Conservation (phyloP, 2,329 filamentous ascomycete species). For the Penicillium janthinellum region DNA sequence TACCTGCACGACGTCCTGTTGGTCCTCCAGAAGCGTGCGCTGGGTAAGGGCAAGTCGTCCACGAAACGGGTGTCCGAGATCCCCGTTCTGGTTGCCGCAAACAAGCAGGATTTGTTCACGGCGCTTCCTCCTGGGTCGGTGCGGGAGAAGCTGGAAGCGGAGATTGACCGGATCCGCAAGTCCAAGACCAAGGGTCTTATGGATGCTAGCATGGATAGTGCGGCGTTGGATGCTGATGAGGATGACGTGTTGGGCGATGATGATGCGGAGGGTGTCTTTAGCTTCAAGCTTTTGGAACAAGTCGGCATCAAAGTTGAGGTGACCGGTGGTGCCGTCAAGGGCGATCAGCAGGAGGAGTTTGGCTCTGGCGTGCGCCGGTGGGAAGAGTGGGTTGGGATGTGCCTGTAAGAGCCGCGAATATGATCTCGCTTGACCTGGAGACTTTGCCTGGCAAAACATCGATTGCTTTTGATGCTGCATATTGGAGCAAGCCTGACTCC, state of each 20-base stretch:
- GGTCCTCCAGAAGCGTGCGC: slow-evolving; percentile 72
- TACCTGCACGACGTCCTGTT: slow-evolving; percentile 92
- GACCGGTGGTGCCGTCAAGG: slow-evolving; percentile 66
- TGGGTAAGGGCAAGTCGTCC: slow-evolving; percentile 52
- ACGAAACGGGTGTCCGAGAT: slow-evolving; percentile 62
- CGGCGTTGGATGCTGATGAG: slow-evolving; percentile 65
- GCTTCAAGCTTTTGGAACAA: slow-evolving; percentile 79
- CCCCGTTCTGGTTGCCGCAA: slow-evolving; percentile 82
- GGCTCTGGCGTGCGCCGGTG: slow-evolving; percentile 76
- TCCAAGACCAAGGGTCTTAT: slow-evolving; percentile 79
- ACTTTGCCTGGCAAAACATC: slow-evolving; percentile 1
- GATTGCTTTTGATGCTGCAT: neutral
- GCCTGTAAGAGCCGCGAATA: slow-evolving; percentile 53
- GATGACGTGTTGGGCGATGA: slow-evolving; percentile 79
- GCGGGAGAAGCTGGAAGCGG: slow-evolving; percentile 72
- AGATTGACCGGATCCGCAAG: slow-evolving; percentile 75
- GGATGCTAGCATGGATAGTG: slow-evolving; percentile 69
- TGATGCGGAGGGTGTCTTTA: slow-evolving; percentile 75
- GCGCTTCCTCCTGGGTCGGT: slow-evolving; percentile 79
- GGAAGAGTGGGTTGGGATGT: slow-evolving; percentile 87
- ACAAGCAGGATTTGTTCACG: slow-evolving; percentile 95
- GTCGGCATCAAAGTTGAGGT: slow-evolving; percentile 79
- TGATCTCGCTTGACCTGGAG: neutral
- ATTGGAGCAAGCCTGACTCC: neutral
- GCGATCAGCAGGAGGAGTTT: slow-evolving; percentile 55